phyloP scores from a whole-genome alignment of 2,329 filamentous ascomycete genomes.

The Penicillium sp. region DNA sequence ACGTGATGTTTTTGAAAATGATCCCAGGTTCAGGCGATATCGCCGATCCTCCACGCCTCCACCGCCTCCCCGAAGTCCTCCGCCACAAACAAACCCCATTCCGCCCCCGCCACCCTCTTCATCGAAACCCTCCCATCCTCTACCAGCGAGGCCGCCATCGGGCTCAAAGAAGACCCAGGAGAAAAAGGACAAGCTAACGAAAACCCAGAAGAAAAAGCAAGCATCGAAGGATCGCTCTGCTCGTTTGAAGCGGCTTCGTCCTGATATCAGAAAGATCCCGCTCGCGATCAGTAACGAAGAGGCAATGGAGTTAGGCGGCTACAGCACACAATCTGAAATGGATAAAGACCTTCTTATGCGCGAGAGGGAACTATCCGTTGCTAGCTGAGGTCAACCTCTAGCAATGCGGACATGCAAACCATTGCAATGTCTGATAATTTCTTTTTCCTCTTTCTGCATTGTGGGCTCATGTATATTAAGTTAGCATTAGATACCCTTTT shows the following conservation, averaged over 20 bases:
- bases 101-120: constrained; percentile 30
- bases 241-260: constrained; percentile 36
- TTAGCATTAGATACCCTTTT: constrained; percentile 29
- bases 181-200: constrained; percentile 33
- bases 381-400: constrained; percentile 10
- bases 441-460: constrained; percentile 4
- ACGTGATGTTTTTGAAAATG: constrained; percentile 55
- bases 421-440: constrained; percentile 1
- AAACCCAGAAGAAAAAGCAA: constrained; percentile 33
- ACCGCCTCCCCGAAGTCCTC: constrained; percentile 29
- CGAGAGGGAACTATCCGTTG: constrained; percentile 27
- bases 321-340: constrained; percentile 38
- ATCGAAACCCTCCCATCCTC: constrained; percentile 11
- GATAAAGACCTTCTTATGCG: constrained; percentile 34
- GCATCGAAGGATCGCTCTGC: constrained; percentile 36
- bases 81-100: constrained; percentile 23
- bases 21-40: constrained; percentile 41
- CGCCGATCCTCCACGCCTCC: constrained; percentile 32
- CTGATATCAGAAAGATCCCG: constrained; percentile 35
- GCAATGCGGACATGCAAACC: neutral
- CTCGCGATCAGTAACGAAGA: constrained; percentile 34
- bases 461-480: constrained; percentile 15
- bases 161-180: constrained; percentile 22
- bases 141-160: constrained; percentile 27
- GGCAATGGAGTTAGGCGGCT: constrained; percentile 38